Percentiles rank a stretch among this genome's conserved stretches.
These are phyloP conservation scores for Clavariopsis aquatica DNA, from an alignment of 495 filamentous ascomycete species.

Conservation along the genomic window DNA sequence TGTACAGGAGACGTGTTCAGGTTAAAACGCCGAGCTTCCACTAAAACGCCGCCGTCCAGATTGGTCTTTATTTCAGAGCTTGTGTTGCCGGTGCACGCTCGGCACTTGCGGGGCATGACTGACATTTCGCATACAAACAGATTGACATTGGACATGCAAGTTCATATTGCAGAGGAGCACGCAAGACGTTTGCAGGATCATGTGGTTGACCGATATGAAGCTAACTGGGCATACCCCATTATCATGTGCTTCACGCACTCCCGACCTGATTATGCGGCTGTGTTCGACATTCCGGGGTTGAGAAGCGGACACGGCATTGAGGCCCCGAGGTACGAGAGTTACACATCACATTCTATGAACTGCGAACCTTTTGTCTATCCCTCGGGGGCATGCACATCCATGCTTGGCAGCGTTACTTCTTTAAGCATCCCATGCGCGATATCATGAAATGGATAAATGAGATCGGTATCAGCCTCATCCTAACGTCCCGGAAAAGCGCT, in stretches of 20 bases:
- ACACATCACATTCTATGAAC: neutral
- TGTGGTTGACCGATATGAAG: too few species aligned
- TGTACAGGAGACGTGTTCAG: slow-evolving; percentile 12
- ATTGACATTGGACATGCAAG: too few species aligned
- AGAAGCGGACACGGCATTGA: neutral
- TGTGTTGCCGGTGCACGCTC: slow-evolving; percentile 1
- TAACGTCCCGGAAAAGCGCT: too few species aligned
- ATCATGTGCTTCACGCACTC: too few species aligned
- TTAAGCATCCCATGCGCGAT: too few species aligned
- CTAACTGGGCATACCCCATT: too few species aligned
- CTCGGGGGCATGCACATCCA: too few species aligned
- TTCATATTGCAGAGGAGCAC: too few species aligned
- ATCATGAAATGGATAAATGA: neutral
- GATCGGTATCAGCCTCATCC: neutral
- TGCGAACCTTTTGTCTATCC: neutral
- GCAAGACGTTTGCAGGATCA: too few species aligned
- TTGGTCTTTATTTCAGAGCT: slow-evolving; percentile 3
- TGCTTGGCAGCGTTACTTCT: too few species aligned
- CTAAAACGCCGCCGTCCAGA: slow-evolving; percentile 5
- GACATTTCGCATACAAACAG: neutral
- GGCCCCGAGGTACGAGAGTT: neutral
- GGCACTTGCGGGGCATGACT: neutral
- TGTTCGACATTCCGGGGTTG: too few species aligned
- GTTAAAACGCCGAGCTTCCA: neutral
- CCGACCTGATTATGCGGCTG: too few species aligned